Evolutionary conservation across 1,284 basidiomycete genomes (phyloP).

Genomic region (Cryptococcus sp.): DNA sequence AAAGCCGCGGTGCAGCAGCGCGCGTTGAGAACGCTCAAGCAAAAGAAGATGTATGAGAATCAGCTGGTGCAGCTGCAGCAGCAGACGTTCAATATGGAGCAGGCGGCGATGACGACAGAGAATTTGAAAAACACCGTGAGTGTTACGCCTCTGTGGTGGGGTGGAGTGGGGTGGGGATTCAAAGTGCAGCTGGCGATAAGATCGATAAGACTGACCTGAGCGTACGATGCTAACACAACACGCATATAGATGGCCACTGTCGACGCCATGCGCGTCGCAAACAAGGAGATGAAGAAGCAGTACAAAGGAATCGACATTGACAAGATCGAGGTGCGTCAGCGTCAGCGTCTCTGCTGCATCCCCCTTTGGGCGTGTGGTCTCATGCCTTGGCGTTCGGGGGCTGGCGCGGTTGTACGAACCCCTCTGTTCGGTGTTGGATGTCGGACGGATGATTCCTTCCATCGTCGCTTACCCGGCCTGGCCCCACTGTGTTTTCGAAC

Average conservation of each 20-base stretch:
- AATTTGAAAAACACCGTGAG: slow-evolving; percentile 84
- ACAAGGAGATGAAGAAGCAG: slow-evolving; percentile 94
- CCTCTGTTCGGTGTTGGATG: too few species aligned
- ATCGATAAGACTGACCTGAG: too few species aligned
- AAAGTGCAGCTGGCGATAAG: neutral
- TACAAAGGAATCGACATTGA: slow-evolving; percentile 97
- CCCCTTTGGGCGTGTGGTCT: neutral
- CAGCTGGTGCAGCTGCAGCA: slow-evolving; percentile 89
- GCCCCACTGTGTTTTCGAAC: too few species aligned
- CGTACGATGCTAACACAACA: neutral
- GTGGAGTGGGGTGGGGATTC: neutral
- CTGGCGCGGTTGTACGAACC: too few species aligned
- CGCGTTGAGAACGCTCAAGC: slow-evolving; percentile 89
- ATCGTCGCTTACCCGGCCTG: too few species aligned
- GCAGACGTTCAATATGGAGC: slow-evolving; percentile 99
- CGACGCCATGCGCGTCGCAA: slow-evolving; percentile 95
- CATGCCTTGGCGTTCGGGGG: too few species aligned
- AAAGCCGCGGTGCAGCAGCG: slow-evolving; percentile 95
- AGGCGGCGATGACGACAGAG: slow-evolving; percentile 90
- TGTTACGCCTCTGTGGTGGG: neutral
- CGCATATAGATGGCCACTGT: slow-evolving; percentile 84
- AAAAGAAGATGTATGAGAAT: slow-evolving; percentile 89
- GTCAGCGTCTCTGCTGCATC: neutral
- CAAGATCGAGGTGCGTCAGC: slow-evolving; percentile 82
- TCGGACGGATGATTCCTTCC: neutral